A percentile compares a stretch with the other conserved stretches of the same genome.
Conservation (phyloP, 176 grass and related monocot genomes). For the Zizania latifolia region DNA sequence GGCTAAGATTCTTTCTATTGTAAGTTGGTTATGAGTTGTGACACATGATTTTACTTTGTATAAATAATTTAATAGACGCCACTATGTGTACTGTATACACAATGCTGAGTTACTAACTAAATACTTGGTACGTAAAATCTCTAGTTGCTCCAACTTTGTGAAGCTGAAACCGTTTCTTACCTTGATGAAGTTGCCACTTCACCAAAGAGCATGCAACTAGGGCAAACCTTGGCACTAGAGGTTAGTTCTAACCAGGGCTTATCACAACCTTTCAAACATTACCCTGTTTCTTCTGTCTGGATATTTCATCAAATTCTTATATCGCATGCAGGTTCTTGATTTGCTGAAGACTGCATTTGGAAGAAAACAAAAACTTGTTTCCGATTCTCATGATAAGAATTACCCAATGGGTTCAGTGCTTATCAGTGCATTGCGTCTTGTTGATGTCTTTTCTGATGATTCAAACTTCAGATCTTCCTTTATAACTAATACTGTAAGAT, state of each 20-base stretch:
- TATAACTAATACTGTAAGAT: conserved; percentile 75
- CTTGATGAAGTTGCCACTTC: conserved; percentile 92
- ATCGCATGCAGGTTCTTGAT: conserved; percentile 68
- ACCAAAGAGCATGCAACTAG: conserved; percentile 65
- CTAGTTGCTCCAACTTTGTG: conserved; percentile 93
- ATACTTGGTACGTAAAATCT: conserved; percentile 22
- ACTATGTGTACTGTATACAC: not conserved
- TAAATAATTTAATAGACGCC: not conserved
- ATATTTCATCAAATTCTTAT: conserved; percentile 27
- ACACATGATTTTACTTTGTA: not conserved
- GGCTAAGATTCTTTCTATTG: conserved; percentile 87
- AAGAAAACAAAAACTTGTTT: conserved; percentile 44
- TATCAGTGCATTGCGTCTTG: conserved; percentile 75
- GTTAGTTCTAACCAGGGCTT: conserved; percentile 36
- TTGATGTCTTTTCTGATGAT: conserved; percentile 97
- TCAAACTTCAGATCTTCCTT: conserved; percentile 92
- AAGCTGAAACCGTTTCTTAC: conserved; percentile 92
- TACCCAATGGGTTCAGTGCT: conserved; percentile 80
- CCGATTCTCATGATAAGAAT: conserved; percentile 44
- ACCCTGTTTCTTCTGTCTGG: conserved; percentile 12
- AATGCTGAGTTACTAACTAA: conserved; percentile 15
- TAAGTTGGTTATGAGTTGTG: conserved; percentile 41
- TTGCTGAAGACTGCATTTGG: conserved; percentile 78
- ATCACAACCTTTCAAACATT: not conserved
- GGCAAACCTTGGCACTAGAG: conserved; percentile 81